phyloP scores from a whole-genome alignment of 2,329 filamentous ascomycete genomes.

The Cladosporium sp. region DNA sequence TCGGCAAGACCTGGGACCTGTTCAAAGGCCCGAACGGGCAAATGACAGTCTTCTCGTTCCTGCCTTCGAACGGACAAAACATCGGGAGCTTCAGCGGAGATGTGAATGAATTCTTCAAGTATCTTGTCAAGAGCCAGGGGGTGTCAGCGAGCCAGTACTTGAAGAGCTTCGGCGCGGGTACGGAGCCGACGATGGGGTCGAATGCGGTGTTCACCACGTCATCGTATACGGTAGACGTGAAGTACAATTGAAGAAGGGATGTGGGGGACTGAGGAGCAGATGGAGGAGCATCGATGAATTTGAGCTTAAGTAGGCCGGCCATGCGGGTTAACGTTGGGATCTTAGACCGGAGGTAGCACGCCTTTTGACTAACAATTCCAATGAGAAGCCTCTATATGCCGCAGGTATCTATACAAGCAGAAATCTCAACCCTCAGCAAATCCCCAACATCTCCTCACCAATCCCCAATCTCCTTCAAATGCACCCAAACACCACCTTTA shows the following conservation, averaged over 20 bases:
- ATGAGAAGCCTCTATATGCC: too few species aligned
- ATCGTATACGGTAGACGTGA: conserved; percentile 12
- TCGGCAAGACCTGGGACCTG: conserved; percentile 53
- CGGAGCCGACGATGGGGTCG: conserved; percentile 20
- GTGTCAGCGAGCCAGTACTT: conserved; percentile 49
- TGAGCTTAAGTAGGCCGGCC: too few species aligned
- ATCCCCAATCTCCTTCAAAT: conserved; percentile 61
- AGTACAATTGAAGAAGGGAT: neutral
- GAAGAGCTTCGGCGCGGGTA: conserved; percentile 33
- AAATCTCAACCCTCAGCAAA: too few species aligned
- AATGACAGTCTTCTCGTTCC: conserved; percentile 60
- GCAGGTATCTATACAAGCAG: too few species aligned
- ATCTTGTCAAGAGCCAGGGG: conserved; percentile 49
- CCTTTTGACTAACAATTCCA: too few species aligned
- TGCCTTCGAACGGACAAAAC: conserved; percentile 38
- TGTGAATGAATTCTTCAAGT: conserved; percentile 54
- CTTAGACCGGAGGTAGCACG: too few species aligned
- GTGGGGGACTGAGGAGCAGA: too few species aligned
- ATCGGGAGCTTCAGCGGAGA: conserved; percentile 55
- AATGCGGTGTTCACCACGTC: conserved; percentile 19
- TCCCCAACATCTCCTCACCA: conserved; percentile 45
- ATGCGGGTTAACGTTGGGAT: too few species aligned
- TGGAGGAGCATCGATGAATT: too few species aligned
- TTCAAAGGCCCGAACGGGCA: conserved; percentile 56
- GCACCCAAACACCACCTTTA: conserved; percentile 66